Percentiles rank a stretch among this genome's conserved stretches.
Conservation (phyloP, 441 rosid species). For the Gossypium trilobum region DNA sequence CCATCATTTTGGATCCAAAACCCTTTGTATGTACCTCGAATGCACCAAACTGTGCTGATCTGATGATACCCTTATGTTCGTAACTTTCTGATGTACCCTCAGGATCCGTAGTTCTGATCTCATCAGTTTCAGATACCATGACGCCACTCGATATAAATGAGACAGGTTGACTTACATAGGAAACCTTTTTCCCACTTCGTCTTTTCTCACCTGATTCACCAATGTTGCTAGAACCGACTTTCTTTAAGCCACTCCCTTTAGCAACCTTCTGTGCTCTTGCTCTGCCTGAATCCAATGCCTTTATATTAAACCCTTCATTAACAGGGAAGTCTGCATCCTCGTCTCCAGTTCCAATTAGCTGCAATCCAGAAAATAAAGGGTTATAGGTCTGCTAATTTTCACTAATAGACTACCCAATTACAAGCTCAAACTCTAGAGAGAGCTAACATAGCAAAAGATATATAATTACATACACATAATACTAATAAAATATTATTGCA, state of each 20-base stretch:
- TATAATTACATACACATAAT: neutral
- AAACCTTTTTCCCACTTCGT: slow-evolving; percentile 33
- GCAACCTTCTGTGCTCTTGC: slow-evolving; percentile 24
- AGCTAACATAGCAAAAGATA: neutral
- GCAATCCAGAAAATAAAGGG: slow-evolving; percentile 16
- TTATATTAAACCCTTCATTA: slow-evolving; percentile 31
- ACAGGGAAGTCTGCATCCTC: slow-evolving; percentile 53
- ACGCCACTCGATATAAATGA: slow-evolving; percentile 67
- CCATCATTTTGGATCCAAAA: slow-evolving; percentile 97
- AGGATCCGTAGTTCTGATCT: slow-evolving; percentile 22
- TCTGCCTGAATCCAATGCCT: slow-evolving; percentile 28
- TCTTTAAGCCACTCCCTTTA: slow-evolving; percentile 25
- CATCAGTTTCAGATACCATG: slow-evolving; percentile 42
- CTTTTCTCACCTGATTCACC: slow-evolving; percentile 21
- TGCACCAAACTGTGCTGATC: slow-evolving; percentile 46
- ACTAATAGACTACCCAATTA: slow-evolving; percentile 4
- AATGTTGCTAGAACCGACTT: slow-evolving; percentile 1
- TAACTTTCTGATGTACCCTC: slow-evolving; percentile 24
- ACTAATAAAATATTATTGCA: neutral
- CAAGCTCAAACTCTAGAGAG: neutral
- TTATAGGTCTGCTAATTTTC: neutral
- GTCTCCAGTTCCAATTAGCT: slow-evolving; percentile 59
- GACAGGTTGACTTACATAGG: slow-evolving; percentile 58
- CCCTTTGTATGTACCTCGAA: slow-evolving; percentile 87
- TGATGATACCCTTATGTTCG: slow-evolving; percentile 24